Conservation (phyloP, 2,329 filamentous ascomycete genomes). For the Penicillium janthinellum region DNA sequence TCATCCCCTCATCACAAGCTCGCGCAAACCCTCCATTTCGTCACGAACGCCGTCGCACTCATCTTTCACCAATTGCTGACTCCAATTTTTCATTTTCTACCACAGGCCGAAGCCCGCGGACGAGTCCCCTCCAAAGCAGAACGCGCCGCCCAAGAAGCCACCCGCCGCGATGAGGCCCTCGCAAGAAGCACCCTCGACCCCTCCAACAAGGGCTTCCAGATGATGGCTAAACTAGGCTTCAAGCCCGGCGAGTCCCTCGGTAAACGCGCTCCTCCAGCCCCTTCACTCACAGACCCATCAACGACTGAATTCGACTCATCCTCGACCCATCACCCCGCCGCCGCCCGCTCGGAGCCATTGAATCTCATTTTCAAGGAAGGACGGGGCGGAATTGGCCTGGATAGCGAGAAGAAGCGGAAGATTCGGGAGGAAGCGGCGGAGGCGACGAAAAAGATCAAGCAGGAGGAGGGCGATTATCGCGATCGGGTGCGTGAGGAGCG, state of each 20-base stretch:
- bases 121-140: conserved; percentile 76
- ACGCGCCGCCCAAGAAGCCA: conserved; percentile 71
- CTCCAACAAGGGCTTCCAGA: conserved; percentile 83
- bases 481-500: conserved; percentile 71
- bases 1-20: conserved; percentile 43
- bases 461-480: conserved; percentile 70
- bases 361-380: conserved; percentile 75
- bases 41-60: background rate
- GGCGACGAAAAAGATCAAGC: conserved; percentile 62
- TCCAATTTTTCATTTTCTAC: conserved; percentile 2
- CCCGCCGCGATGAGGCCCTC: conserved; percentile 73
- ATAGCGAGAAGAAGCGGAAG: conserved; percentile 80
- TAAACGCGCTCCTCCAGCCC: conserved; percentile 44
- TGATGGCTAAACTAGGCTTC: conserved; percentile 98
- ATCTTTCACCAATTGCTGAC: conserved; percentile 44
- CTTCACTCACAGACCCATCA: background rate
- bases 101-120: conserved; percentile 68
- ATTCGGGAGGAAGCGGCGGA: conserved; percentile 62
- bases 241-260: conserved; percentile 74
- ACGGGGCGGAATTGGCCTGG: conserved; percentile 79
- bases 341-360: conserved; percentile 69
- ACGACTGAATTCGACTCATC: conserved; percentile 1
- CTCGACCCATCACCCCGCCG: conserved; percentile 13
- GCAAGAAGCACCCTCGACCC: conserved; percentile 71
- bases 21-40: background rate